phyloP scores from a whole-genome alignment of 75 land plant species.

The Sequoiadendron giganteum region DNA sequence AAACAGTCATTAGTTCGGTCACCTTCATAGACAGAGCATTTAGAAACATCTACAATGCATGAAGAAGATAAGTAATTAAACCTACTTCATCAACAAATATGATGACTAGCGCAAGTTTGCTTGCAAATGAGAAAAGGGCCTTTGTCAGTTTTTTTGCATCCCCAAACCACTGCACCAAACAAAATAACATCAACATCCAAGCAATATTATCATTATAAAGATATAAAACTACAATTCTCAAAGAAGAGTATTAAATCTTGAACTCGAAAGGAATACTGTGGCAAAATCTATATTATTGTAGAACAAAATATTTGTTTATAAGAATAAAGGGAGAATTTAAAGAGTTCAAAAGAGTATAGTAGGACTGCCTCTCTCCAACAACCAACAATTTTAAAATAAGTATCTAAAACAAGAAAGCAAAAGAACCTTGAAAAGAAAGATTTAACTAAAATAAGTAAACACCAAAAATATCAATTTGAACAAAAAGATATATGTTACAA shows the following conservation, averaged over 20 bases:
- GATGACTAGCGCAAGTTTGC: conserved; percentile 91
- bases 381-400: neutral
- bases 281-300: neutral
- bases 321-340: neutral
- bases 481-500: neutral
- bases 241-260: neutral
- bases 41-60: neutral
- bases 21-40: neutral
- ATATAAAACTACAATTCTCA: neutral
- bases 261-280: neutral
- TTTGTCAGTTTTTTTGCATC: conserved; percentile 98
- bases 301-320: neutral
- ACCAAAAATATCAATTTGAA: neutral
- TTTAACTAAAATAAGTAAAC: neutral
- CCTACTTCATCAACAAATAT: conserved; percentile 97
- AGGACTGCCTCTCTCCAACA: neutral
- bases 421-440: neutral
- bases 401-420: neutral
- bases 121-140: conserved; percentile 93
- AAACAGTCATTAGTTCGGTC: no score
- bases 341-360: neutral
- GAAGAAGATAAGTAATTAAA: neutral
- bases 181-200: neutral
- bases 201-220: neutral
- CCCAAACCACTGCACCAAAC: conserved; percentile 88